Conservation (phyloP, 306 rosid genomes). For the Rosa chinensis region DNA sequence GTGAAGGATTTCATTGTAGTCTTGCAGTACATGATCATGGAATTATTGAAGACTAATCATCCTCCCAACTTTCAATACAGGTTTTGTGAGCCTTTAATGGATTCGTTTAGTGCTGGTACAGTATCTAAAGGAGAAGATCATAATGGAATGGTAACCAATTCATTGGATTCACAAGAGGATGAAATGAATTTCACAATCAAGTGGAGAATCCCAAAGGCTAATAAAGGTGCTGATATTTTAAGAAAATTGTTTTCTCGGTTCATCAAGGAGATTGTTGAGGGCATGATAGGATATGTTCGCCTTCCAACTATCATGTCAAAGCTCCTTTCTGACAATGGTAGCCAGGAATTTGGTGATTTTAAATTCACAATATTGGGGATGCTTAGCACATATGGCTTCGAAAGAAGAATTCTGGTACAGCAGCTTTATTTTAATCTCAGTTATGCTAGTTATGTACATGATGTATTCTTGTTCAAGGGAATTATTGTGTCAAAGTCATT, state of each 20-base stretch:
- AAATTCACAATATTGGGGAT: constrained; percentile 90
- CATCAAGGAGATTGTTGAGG: constrained; percentile 95
- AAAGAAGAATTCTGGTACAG: constrained; percentile 93
- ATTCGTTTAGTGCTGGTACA: constrained; percentile 46
- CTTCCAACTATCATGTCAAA: constrained; percentile 93
- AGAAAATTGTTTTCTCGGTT: constrained; percentile 76
- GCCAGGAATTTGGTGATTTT: constrained; percentile 95
- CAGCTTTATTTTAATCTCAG: constrained; percentile 7
- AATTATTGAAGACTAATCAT: constrained; percentile 21
- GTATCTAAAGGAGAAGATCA: constrained; percentile 42
- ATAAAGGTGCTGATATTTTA: constrained; percentile 52
- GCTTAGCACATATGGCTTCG: constrained; percentile 94
- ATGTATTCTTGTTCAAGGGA: neutral
- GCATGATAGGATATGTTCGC: constrained; percentile 93
- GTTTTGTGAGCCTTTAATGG: constrained; percentile 86
- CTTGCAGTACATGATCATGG: neutral
- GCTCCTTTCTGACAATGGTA: constrained; percentile 91
- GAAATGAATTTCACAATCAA: constrained; percentile 48
- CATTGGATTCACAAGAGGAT: constrained; percentile 42
- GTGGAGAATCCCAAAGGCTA: constrained; percentile 75
- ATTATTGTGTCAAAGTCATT: neutral
- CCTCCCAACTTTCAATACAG: constrained; percentile 41
- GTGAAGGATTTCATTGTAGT: neutral
- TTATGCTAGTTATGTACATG: neutral
- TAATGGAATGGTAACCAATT: constrained; percentile 38